Evolutionary conservation across 2,329 filamentous ascomycete species (phyloP).

Genomic region (Coniosporium uncinatum): DNA sequence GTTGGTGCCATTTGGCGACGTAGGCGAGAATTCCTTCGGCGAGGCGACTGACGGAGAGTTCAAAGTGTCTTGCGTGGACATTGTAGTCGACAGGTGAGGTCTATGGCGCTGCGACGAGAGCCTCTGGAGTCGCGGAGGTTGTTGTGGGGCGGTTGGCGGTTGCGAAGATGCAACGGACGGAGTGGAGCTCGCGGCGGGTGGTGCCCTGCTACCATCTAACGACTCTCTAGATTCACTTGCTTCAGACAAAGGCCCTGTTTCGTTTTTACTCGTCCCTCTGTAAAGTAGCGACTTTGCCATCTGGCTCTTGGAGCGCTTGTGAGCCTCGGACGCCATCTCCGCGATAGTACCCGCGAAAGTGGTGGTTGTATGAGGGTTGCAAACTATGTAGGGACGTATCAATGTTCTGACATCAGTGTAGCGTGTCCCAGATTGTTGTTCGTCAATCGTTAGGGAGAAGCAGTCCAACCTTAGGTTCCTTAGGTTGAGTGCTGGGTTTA

Average conservation of each 20-base stretch:
- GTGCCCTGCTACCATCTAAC: too few relatives aligned
- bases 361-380: too few relatives aligned
- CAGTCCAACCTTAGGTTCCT: too few relatives aligned
- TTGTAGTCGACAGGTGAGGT: constrained; percentile 25
- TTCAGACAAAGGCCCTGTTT: constrained; percentile 32
- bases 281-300: constrained; percentile 48
- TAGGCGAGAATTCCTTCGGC: constrained; percentile 17
- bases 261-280: constrained; percentile 41
- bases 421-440: too few relatives aligned
- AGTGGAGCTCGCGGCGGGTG: constrained; percentile 4
- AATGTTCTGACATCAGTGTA: too few relatives aligned
- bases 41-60: constrained; percentile 6
- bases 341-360: too few relatives aligned
- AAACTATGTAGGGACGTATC: too few relatives aligned
- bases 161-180: constrained; percentile 1
- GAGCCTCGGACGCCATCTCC: constrained; percentile 10
- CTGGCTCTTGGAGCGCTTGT: constrained; percentile 48
- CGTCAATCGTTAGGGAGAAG: too few relatives aligned
- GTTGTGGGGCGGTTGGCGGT: not conserved
- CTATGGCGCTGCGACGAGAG: constrained; percentile 7
- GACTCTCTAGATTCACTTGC: too few relatives aligned
- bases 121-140: not conserved
- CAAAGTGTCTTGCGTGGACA: constrained; percentile 10
- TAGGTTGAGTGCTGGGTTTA: too few relatives aligned
- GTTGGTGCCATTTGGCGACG: constrained; percentile 24